Percentiles rank a stretch among this genome's conserved stretches.
phyloP scores from a whole-genome alignment of 768 basidiomycete species.

The Russula brevipes region DNA sequence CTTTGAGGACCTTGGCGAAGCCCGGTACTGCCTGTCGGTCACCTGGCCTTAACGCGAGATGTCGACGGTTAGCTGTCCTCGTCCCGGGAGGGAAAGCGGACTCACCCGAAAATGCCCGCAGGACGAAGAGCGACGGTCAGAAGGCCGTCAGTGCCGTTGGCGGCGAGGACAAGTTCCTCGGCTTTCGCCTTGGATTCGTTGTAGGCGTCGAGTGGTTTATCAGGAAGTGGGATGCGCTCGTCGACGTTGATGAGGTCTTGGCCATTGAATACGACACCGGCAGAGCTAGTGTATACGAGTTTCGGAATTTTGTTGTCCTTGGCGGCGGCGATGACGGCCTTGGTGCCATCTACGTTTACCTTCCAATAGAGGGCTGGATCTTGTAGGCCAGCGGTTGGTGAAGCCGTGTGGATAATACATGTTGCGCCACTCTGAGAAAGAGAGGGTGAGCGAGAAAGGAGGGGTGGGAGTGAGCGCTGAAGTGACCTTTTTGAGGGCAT shows the following conservation, averaged over 20 bases:
- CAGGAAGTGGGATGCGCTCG: conserved; percentile 75
- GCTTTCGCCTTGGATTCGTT: conserved; percentile 92
- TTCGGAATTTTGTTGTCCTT: conserved; percentile 67
- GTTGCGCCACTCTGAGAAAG: conserved; percentile 64
- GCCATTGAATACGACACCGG: conserved; percentile 86
- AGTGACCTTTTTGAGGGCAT: conserved; percentile 69
- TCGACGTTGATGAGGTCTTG: conserved; percentile 77
- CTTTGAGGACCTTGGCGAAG: conserved; percentile 72
- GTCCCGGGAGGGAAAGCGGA: not conserved
- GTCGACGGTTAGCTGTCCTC: not conserved
- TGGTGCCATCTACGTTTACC: conserved; percentile 92
- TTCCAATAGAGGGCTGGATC: conserved; percentile 75
- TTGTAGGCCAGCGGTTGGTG: conserved; percentile 63
- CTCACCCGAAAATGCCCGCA: conserved; percentile 93
- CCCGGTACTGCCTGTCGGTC: conserved; percentile 83
- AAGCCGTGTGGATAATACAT: conserved; percentile 94
- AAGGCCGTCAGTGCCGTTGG: conserved; percentile 81
- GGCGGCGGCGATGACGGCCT: conserved; percentile 78
- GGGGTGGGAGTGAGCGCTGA: not conserved
- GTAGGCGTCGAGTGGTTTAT: conserved; percentile 79
- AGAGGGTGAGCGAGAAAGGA: not conserved
- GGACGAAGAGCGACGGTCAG: conserved; percentile 88
- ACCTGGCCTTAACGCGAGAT: conserved; percentile 58
- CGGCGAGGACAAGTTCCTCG: conserved; percentile 74
- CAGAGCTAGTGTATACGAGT: conserved; percentile 92